Evolutionary conservation across 2,329 filamentous ascomycete species (phyloP).

Genomic region (Ceratocystis eucalypticola): DNA sequence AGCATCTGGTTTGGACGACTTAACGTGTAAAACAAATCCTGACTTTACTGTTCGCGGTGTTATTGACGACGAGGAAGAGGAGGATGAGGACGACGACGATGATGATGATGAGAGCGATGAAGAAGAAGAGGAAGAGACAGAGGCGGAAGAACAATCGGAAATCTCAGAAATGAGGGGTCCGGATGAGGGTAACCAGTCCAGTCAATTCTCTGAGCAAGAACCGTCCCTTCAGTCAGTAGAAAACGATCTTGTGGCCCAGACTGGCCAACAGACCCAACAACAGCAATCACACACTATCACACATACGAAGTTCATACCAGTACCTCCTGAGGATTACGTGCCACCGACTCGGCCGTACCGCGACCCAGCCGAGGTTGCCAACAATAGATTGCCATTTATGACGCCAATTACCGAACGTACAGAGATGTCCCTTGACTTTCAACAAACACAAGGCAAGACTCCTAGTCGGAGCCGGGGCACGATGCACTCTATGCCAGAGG

Average conservation of each 20-base stretch:
- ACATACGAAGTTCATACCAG: constrained; percentile 58
- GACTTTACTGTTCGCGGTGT: constrained; percentile 27
- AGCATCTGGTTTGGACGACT: constrained; percentile 34
- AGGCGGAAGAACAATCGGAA: constrained; percentile 25
- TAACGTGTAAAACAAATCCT: constrained; percentile 31
- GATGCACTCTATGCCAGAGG: constrained; percentile 20
- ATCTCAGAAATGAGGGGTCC: constrained; percentile 23
- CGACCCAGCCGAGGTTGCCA: constrained; percentile 64
- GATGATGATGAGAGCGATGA: constrained; percentile 8
- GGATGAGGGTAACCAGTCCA: constrained; percentile 27
- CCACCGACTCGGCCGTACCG: constrained; percentile 67
- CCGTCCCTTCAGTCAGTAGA: constrained; percentile 6
- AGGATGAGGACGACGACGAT: constrained; percentile 26
- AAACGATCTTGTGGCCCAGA: background rate
- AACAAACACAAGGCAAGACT: constrained; percentile 54
- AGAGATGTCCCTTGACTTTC: constrained; percentile 64
- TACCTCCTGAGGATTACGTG: constrained; percentile 77
- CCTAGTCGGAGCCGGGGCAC: constrained; percentile 47
- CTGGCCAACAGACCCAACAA: background rate
- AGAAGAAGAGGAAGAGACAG: constrained; percentile 7
- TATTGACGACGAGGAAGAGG: constrained; percentile 26
- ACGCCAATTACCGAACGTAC: constrained; percentile 95
- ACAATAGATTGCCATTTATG: constrained; percentile 94
- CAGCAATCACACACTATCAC: constrained; percentile 34
- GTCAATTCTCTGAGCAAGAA: constrained; percentile 16